phyloP scores from a whole-genome alignment of 441 rosid species.

The Populus hybrid region DNA sequence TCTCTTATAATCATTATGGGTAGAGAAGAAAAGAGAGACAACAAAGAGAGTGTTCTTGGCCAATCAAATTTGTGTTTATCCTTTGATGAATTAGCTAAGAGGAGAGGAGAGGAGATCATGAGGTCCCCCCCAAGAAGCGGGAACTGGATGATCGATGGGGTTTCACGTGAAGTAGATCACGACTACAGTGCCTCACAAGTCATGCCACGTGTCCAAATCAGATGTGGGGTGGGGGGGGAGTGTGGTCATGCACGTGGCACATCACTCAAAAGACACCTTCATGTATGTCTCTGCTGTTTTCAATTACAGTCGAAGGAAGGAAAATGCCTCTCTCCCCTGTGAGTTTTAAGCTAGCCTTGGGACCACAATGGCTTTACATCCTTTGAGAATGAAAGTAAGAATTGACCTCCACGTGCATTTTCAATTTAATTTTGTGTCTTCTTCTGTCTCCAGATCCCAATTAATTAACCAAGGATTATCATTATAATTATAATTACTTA shows the following conservation, averaged over 20 bases:
- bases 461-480: too few relatives aligned
- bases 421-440: too few relatives aligned
- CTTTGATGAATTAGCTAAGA: too few relatives aligned
- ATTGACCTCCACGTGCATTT: not conserved
- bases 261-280: not conserved
- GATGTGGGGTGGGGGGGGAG: not conserved
- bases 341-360: not conserved
- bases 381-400: not conserved
- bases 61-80: too few relatives aligned
- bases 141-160: conserved; percentile 11
- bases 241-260: conserved; percentile 17
- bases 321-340: not conserved
- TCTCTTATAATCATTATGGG: too few relatives aligned
- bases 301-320: not conserved
- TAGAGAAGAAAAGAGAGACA: too few relatives aligned
- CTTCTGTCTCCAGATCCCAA: too few relatives aligned
- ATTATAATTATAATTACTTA: too few relatives aligned
- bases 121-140: conserved; percentile 3
- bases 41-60: too few relatives aligned
- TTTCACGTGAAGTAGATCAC: conserved; percentile 34
- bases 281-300: conserved; percentile 5
- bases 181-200: not conserved
- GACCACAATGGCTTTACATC: not conserved
- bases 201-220: conserved; percentile 19
- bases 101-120: not conserved